Evolutionary conservation across 2,329 filamentous ascomycete species (phyloP), one percentile per base, ranked within the genome.

Genomic region (Pyricularia sp.): DNA sequence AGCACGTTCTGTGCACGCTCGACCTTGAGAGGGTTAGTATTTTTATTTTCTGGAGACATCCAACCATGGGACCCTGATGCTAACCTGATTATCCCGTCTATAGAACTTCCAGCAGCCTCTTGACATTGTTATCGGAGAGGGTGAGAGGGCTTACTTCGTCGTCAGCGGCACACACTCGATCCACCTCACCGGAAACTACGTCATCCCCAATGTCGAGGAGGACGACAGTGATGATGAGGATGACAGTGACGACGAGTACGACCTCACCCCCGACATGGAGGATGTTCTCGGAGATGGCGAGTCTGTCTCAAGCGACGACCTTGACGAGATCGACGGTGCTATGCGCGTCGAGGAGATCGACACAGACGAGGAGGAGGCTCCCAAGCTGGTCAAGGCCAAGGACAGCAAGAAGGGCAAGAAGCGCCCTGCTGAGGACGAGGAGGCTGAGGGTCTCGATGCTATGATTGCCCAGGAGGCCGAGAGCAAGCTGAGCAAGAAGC

Each of bases 51-150:
- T 24, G 13, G 44, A 10, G 30, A 4, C 8, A n/a, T 4, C 4
- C 6, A 26, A 10, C 1, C 19, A 16, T 7, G 33, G 10, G 64
- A 7, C 16, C 62, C 57, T 71, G 16, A 16, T 30, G 16, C 31
- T 49, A n/a, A 64, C 30, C 44, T 57, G 60, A 31, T 61, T 60
- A 65, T 78, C 71, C 71, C 65, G 49, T 35, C 10, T 65, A 61
- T 72, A 97, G 94, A 86, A 90, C 81, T 96, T 89, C 84, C 94
- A 99, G 79, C 96, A 99, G 79, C 80, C 94, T 62, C 86, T 99
- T 66, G 91, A 99, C 78, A 91, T 99, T 77, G 94, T 90, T 68
- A 86, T 99, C 74, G 87, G 85, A 72, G 90, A 96, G 75, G 85
- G 89, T 70, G 94, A 99, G 82, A 86, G 86, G 71, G 88, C 97